These are phyloP conservation scores for Backusella morwellensis DNA, from an alignment of 192 early-diverging fungal genomes.

Conservation along the genomic window DNA sequence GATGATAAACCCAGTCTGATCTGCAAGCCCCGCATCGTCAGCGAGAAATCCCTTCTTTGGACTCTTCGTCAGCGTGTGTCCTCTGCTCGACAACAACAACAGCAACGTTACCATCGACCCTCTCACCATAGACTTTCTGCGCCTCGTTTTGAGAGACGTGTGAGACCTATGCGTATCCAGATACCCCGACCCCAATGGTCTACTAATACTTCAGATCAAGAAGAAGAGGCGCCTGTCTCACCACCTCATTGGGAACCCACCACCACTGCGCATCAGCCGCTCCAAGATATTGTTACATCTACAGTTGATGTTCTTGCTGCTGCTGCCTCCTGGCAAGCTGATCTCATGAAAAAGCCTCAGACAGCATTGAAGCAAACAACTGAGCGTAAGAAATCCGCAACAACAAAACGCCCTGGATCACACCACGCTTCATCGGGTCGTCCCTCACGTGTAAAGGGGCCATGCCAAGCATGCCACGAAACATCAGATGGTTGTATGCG, in stretches of 20 bases:
- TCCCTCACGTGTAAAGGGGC: conserved; percentile 30
- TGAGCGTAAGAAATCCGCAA: not conserved
- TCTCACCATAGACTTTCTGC: conserved; percentile 11
- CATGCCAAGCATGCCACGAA: conserved; percentile 39
- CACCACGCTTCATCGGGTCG: conserved; percentile 16
- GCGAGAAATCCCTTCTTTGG: conserved; percentile 23
- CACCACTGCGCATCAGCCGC: not conserved
- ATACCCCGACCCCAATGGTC: conserved; percentile 15
- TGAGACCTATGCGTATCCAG: conserved; percentile 15
- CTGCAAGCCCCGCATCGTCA: conserved; percentile 18
- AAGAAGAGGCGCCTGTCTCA: not conserved
- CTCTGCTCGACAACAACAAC: not conserved
- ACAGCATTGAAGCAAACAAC: not conserved
- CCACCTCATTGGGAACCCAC: not conserved
- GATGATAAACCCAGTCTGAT: not conserved
- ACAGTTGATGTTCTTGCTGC: not conserved
- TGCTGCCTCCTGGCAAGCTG: not conserved
- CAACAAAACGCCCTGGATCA: not conserved
- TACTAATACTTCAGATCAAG: not conserved
- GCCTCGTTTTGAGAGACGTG: conserved; percentile 8
- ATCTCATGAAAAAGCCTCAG: not conserved
- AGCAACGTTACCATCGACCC: not conserved
- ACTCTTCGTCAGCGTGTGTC: conserved; percentile 23
- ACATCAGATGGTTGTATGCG: conserved; percentile 40
- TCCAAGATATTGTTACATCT: not conserved